These are phyloP conservation scores for Nitzschia sp. DNA, from an alignment of 108 stramenopile genomes.

Conservation along the genomic window DNA sequence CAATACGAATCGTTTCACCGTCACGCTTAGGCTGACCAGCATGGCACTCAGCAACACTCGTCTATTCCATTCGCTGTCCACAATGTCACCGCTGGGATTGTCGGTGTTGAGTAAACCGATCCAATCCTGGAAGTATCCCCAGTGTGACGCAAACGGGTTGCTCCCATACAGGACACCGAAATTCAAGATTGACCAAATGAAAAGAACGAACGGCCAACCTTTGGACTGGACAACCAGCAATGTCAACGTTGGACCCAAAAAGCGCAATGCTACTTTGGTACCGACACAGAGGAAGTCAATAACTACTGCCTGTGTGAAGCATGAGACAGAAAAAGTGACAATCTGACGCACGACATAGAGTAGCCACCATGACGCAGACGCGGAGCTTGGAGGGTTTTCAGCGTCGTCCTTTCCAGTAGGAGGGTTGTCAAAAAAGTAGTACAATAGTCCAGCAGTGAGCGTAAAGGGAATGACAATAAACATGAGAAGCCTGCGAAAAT, in stretches of 20 bases:
- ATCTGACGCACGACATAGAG: constrained; percentile 42
- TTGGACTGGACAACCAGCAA: constrained; percentile 41
- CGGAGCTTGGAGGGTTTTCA: neutral
- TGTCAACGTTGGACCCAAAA: constrained; percentile 35
- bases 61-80: constrained; percentile 15
- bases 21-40: constrained; percentile 44
- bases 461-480: constrained; percentile 29
- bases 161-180: constrained; percentile 32
- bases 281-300: constrained; percentile 44
- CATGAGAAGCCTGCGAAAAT: constrained; percentile 1
- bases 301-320: constrained; percentile 24
- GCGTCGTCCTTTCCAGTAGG: constrained; percentile 1
- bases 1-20: constrained; percentile 57
- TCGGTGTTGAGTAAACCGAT: constrained; percentile 31
- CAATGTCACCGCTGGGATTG: constrained; percentile 33
- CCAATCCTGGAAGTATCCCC: constrained; percentile 30
- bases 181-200: constrained; percentile 33
- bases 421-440: constrained; percentile 38
- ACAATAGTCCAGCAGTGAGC: constrained; percentile 22
- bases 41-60: constrained; percentile 31
- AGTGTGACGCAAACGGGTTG: constrained; percentile 25
- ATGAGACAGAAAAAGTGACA: constrained; percentile 32
- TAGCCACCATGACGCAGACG: constrained; percentile 48
- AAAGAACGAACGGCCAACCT: constrained; percentile 49
- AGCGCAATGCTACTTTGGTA: constrained; percentile 18